Conservation (phyloP, 495 filamentous ascomycete species). For the Xylaria curta region DNA sequence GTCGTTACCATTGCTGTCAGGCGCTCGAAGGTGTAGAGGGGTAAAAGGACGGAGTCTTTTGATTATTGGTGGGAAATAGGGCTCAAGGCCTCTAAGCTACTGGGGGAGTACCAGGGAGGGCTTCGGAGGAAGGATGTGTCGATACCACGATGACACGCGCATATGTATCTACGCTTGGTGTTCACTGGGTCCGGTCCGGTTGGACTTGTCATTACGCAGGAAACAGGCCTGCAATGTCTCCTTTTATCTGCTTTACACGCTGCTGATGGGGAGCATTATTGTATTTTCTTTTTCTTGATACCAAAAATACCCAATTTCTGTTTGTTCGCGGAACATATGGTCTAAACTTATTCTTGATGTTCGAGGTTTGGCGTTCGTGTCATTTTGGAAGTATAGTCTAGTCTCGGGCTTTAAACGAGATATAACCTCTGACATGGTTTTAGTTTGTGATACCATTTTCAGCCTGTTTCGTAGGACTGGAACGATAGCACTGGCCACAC, state of each 20-base stretch:
- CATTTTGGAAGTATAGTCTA: not conserved
- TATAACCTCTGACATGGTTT: too few relatives aligned
- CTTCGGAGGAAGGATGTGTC: slow-evolving; percentile 3
- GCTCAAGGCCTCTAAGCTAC: not conserved
- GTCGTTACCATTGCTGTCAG: slow-evolving; percentile 3
- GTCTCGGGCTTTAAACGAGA: not conserved
- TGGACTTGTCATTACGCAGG: slow-evolving; percentile 20
- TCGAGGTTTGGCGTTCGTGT: not conserved
- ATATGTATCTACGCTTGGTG: slow-evolving; percentile 28
- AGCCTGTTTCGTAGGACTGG: too few relatives aligned
- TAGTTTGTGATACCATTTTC: too few relatives aligned
- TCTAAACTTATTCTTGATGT: not conserved
- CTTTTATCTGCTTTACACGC: slow-evolving; percentile 5
- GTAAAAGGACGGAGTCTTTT: slow-evolving; percentile 19
- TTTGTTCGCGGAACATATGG: not conserved
- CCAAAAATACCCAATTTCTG: slow-evolving; percentile 21
- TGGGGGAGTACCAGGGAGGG: slow-evolving; percentile 9
- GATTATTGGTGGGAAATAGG: slow-evolving; percentile 6
- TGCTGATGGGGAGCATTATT: slow-evolving; percentile 16
- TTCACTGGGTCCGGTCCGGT: slow-evolving; percentile 16
- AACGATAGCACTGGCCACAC: too few relatives aligned
- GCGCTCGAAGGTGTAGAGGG: slow-evolving; percentile 16
- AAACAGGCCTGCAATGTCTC: slow-evolving; percentile 19
- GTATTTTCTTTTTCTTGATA: not conserved
- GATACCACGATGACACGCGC: slow-evolving; percentile 28